Conservation (phyloP, 257 asterid species). For the Voacanga thouarsii region DNA sequence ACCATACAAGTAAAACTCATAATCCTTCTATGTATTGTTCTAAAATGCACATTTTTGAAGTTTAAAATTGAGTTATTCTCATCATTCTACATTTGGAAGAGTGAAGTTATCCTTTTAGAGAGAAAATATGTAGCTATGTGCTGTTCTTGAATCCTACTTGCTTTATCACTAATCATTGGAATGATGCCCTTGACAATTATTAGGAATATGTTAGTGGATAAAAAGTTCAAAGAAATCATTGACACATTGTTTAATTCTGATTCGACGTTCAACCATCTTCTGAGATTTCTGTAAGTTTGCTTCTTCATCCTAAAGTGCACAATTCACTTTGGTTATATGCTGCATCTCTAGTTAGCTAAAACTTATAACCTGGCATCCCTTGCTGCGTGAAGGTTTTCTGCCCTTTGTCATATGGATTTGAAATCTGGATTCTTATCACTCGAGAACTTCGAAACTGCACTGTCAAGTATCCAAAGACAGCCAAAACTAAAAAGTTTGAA, state of each 20-base stretch:
- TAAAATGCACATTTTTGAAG: neutral
- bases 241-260: conserved; percentile 57
- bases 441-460: conserved; percentile 67
- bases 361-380: too few relatives aligned
- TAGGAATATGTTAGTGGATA: conserved; percentile 62
- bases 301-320: conserved; percentile 15
- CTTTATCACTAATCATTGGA: neutral
- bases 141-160: neutral
- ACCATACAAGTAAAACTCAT: neutral
- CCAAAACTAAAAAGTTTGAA: conserved; percentile 83
- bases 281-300: conserved; percentile 73
- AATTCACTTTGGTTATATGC: neutral
- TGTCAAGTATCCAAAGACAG: conserved; percentile 63
- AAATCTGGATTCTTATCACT: conserved; percentile 53
- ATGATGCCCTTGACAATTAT: conserved; percentile 48
- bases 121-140: too few relatives aligned
- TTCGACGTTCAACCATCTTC: conserved; percentile 61
- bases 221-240: conserved; percentile 56
- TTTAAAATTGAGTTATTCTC: neutral
- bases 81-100: neutral
- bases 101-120: neutral
- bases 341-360: conserved; percentile 11
- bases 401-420: conserved; percentile 64
- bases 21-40: neutral
- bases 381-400: conserved; percentile 52